Conservation (phyloP, 1,284 basidiomycete species). For the Trichosporon sp. region DNA sequence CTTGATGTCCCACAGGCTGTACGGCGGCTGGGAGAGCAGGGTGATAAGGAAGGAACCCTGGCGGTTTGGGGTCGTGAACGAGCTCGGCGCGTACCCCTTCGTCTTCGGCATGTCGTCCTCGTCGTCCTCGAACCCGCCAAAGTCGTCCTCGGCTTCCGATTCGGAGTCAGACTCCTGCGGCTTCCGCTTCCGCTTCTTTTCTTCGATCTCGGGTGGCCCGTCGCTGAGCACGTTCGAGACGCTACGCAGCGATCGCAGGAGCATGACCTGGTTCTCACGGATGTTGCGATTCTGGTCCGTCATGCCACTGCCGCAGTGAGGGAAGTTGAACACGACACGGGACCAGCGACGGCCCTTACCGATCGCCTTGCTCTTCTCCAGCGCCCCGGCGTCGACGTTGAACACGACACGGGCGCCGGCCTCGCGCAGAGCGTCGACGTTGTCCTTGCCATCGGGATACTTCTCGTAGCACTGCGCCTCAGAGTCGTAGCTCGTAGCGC, state of each 20-base stretch:
- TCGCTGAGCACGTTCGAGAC: constrained; percentile 61
- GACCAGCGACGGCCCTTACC: constrained; percentile 57
- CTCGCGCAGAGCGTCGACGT: constrained; percentile 58
- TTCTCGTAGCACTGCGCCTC: constrained; percentile 73
- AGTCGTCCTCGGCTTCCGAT: constrained; percentile 13
- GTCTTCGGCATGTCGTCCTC: constrained; percentile 41
- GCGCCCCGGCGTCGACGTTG: constrained; percentile 72
- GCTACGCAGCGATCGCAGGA: constrained; percentile 77
- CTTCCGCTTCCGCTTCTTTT: constrained; percentile 13
- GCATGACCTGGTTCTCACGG: constrained; percentile 79
- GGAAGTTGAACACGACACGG: constrained; percentile 90
- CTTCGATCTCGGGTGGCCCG: constrained; percentile 47
- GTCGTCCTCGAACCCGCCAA: constrained; percentile 37
- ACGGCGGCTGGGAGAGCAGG: constrained; percentile 78
- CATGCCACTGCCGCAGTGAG: constrained; percentile 89
- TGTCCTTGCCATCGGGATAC: constrained; percentile 71
- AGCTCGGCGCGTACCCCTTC: constrained; percentile 9
- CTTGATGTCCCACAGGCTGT: constrained; percentile 80
- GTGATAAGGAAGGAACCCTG: constrained; percentile 68
- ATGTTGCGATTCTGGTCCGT: constrained; percentile 93
- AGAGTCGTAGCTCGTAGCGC: constrained; percentile 82
- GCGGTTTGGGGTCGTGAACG: constrained; percentile 42
- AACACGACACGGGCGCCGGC: constrained; percentile 73
- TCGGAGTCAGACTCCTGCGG: constrained; percentile 10
- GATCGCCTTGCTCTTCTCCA: constrained; percentile 57